Evolutionary conservation across 768 basidiomycete species (phyloP).

Genomic region (Suillus lakei): DNA sequence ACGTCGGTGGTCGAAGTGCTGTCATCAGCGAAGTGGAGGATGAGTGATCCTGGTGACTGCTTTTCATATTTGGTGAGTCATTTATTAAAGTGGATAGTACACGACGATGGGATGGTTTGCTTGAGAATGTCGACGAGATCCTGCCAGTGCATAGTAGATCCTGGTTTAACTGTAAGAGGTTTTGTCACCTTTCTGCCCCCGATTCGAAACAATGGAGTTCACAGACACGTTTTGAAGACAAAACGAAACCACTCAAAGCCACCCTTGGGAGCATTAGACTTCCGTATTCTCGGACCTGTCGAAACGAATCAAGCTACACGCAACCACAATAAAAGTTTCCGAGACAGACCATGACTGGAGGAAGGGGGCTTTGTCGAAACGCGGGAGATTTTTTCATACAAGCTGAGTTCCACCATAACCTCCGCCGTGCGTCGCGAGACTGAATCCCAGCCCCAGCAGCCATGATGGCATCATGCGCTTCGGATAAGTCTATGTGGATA

Average conservation of each 20-base stretch:
- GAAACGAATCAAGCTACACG: not conserved
- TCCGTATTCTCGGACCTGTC: slow-evolving; percentile 5
- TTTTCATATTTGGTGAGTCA: slow-evolving; percentile 23
- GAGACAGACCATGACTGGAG: slow-evolving; percentile 10
- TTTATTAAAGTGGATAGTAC: slow-evolving; percentile 22
- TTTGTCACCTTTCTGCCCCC: slow-evolving; percentile 24
- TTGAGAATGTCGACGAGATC: slow-evolving; percentile 24
- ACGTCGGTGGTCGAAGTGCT: slow-evolving; percentile 43
- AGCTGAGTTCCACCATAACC: slow-evolving; percentile 45
- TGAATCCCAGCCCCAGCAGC: slow-evolving; percentile 46
- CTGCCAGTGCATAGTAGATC: slow-evolving; percentile 27
- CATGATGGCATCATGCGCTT: slow-evolving; percentile 44
- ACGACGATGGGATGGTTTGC: slow-evolving; percentile 22
- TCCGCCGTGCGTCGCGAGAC: slow-evolving; percentile 53
- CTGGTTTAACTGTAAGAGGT: slow-evolving; percentile 22
- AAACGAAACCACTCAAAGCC: slow-evolving; percentile 37
- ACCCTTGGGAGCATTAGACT: slow-evolving; percentile 35
- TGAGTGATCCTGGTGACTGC: not conserved
- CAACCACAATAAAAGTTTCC: not conserved
- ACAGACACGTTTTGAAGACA: slow-evolving; percentile 19
- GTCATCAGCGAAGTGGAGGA: slow-evolving; percentile 23
- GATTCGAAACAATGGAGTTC: slow-evolving; percentile 18
- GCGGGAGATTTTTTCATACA: slow-evolving; percentile 27
- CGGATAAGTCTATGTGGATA: slow-evolving; percentile 46
- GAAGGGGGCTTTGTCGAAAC: slow-evolving; percentile 18